Base-by-base conservation (phyloP, 1,139 yeast species). In the Saccharomycopsis hybrid region DNA sequence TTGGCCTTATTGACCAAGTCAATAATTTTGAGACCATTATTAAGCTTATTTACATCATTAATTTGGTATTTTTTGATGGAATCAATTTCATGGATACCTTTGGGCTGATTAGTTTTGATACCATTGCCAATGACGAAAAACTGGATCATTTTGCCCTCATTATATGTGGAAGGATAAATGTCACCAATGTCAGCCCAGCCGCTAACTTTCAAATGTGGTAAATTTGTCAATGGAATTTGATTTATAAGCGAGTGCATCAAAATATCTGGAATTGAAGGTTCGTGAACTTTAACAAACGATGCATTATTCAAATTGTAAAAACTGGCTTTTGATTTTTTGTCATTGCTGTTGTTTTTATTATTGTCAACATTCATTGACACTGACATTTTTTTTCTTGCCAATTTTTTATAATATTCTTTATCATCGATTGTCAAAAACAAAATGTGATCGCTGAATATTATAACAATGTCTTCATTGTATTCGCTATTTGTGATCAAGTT, bases 181-280 rank as follows among this genome's bases (percentile, higher is more conserved):
- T 80, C 77, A 45, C 75, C 74, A n/a, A 88, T 78, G 18, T 72
- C 72, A 39, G 82, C 76, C 87, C 94, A 88, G 4, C 78, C 74
- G 11, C 71, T 71, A 1, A 89, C 96, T 53, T 69, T 70, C 72
- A 90, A 72, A 32, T 72, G 69, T 0, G 97, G 96, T 31, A 89
- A 68, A 44, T 73, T 74, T 1, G 82, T 78, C 42, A 90, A 70
- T 0, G 96, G 95, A 43, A 83, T 85, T 59, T 87, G 95, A 62
- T 90, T 90, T 41, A 87, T 78, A 62, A 90, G 71, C 0, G 96
- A 87, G 61, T 90, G 95, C 94, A 89, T 87, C 55, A 90, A 68
- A 48, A 87, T 74, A 65, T 89, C 96, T 1, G 96, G 76, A 11
- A 85, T 72, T 1, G 84, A 74, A 1, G 94, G 82, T 44, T 69